Base-by-base conservation (phyloP, 2,329 filamentous ascomycete genomes). In the Rhynchosporium agropyri region DNA sequence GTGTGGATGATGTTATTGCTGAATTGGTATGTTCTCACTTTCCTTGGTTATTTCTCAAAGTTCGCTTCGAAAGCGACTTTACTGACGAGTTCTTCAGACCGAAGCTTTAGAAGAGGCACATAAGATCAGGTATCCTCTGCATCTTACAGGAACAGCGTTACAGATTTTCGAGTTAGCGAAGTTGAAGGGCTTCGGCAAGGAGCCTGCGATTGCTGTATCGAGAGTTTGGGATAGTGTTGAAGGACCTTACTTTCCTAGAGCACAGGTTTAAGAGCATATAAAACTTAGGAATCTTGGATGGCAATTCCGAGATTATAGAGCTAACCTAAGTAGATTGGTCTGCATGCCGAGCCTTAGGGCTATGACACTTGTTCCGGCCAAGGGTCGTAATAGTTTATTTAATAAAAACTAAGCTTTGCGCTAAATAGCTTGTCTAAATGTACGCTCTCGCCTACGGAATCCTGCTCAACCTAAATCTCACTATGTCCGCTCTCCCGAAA, bases 141-240 rank as follows among this genome's bases (percentile, higher is more conserved):
- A 76, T 48, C 69, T 78, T 15, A 70, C 73, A 0, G 74, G 71
- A 2, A 73, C 73, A 0, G 73, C 73, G 0, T 71, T 78, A 61
- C 77, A 73, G 73, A 40, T 72, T 4, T 77, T 77, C 48, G 69
- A 78, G 10, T 64, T 73, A 0, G 76, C 74, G 0, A 73, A 73
- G 3, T 63, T 73, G 10, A 70, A 68, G 33, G 77, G 76, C 0
- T 73, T 72, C 58, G 68, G 73, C 0, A 71, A 72, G 26, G 73
- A 79, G 50, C 67, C 76, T 0, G 77, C 77, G 63, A 70, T 74
- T 0, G 74, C 76, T 4, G 68, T 77, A 0, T 71, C 74, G 1
- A 73, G 74, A 38, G 72, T 80, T 29, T 81, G 79, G 74, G 79
- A 79, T 55, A 55, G 63, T 5, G 42, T 13, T 50, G 53, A 61